Evolutionary conservation across 2,329 filamentous ascomycete species (phyloP), one percentile per base, ranked within the genome.

Genomic region (Ophiosphaerella narmari): DNA sequence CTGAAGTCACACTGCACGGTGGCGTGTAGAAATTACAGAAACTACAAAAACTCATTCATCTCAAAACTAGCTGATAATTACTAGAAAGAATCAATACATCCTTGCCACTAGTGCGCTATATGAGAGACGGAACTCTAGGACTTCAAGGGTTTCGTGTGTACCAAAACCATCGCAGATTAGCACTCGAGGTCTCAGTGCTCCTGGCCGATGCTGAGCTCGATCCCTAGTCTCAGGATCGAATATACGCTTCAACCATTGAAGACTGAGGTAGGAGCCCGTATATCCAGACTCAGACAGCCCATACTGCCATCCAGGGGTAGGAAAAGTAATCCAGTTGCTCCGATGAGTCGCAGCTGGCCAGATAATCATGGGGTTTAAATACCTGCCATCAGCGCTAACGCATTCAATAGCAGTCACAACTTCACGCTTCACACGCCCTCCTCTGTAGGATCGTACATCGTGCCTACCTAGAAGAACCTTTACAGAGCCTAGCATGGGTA

Each of bases 301-400:
- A 5, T 29, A 29, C 5, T 29, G 9, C 26, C 9, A 29, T 29
- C 26, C 26, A 7, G 9, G 26, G 5, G 26, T 29, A 3, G 2
- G 2, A 29, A 3, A 29, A 2, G 26, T 29, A 11, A 2, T 29
- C 26, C 26, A 29, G 26, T 29, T 29, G 9, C 26, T 29, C 9
- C 5, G 26, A 29, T 29, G 26, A 11, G 40, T 45, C 45, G 12
- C 2, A 29, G 26, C 26, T 11, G 47, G 59, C 54, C 39, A 62
- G 26, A 62, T 60, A 29, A 58, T 50, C 33, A 62, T 46, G 16
- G 51, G 56, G 11, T 48, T 48, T 14, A 62, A 45, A 58, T 44
- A 50, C 54, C 52, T 60, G 50, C 59, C 49, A 34, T 57, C 7
- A 14, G 38, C 35, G 26, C 26, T 46, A 40, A 59, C 55, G 36